phyloP scores from a whole-genome alignment of 139 green algal species.

The Picochlorum sp. region DNA sequence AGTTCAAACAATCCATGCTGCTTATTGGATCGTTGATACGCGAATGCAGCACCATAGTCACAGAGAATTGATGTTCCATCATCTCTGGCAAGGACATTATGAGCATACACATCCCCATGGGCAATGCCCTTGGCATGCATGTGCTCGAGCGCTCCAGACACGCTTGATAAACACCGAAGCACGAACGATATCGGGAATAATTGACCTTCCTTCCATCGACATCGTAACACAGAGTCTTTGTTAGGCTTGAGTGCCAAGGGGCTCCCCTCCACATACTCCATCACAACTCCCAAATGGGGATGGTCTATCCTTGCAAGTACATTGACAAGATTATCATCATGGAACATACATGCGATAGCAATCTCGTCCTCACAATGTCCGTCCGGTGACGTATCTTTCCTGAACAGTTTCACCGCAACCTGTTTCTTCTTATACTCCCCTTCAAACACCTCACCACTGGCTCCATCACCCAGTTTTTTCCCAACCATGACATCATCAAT shows the following conservation, averaged over 20 bases:
- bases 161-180: slow-evolving; percentile 21
- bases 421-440: slow-evolving; percentile 24
- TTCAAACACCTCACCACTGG: slow-evolving; percentile 62
- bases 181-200: slow-evolving; percentile 32
- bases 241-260: slow-evolving; percentile 59
- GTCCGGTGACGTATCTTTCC: slow-evolving; percentile 47
- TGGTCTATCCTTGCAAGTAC: slow-evolving; percentile 39
- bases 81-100: slow-evolving; percentile 60
- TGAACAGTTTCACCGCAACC: slow-evolving; percentile 73
- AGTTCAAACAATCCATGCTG: slow-evolving; percentile 32
- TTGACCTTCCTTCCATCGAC: slow-evolving; percentile 33
- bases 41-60: slow-evolving; percentile 78
- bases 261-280: slow-evolving; percentile 43
- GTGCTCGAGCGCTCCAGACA: slow-evolving; percentile 37
- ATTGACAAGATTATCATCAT: slow-evolving; percentile 56
- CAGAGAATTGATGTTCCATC: slow-evolving; percentile 44
- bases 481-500: slow-evolving; percentile 34
- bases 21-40: slow-evolving; percentile 34
- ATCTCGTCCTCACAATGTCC: slow-evolving; percentile 64
- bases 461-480: slow-evolving; percentile 62
- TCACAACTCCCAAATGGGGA: slow-evolving; percentile 40
- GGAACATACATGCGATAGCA: slow-evolving; percentile 35
- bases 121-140: slow-evolving; percentile 27
- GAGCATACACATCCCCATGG: slow-evolving; percentile 76
- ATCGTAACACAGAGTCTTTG: slow-evolving; percentile 49